These are phyloP conservation scores for Penicillium nordicum DNA, from an alignment of 2,329 filamentous ascomycete species.

Conservation along the genomic window DNA sequence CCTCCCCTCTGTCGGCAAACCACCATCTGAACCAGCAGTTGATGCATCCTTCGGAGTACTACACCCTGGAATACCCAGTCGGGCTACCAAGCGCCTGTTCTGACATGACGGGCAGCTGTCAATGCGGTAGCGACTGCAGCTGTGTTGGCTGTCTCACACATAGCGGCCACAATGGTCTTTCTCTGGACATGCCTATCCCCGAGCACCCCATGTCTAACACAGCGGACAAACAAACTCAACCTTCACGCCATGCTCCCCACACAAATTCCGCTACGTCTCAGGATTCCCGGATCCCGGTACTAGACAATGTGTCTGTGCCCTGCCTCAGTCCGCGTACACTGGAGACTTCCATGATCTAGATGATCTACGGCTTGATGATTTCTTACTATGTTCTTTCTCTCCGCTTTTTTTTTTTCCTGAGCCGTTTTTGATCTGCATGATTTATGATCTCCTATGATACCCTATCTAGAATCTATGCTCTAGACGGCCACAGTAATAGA, in stretches of 20 bases:
- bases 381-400: not conserved
- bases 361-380: constrained; percentile 2
- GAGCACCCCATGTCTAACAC: constrained; percentile 1
- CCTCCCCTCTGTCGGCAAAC: constrained; percentile 24
- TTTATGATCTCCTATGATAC: constrained; percentile 30
- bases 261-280: constrained; percentile 7
- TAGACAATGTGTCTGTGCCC: constrained; percentile 20
- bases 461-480: constrained; percentile 20
- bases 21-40: constrained; percentile 27
- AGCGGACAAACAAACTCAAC: constrained; percentile 1
- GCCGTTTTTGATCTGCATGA: constrained; percentile 10
- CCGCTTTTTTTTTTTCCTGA: not conserved
- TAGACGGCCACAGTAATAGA: constrained; percentile 10
- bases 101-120: constrained; percentile 50
- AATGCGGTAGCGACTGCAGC: constrained; percentile 51
- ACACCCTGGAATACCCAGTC: constrained; percentile 43
- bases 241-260: not conserved
- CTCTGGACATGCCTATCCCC: constrained; percentile 26
- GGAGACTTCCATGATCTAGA: constrained; percentile 21
- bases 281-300: constrained; percentile 16
- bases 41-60: constrained; percentile 44
- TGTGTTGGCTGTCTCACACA: constrained; percentile 55
- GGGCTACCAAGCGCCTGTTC: constrained; percentile 42
- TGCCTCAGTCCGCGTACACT: constrained; percentile 24
- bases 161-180: constrained; percentile 47